A percentile compares a stretch with the other conserved stretches of the same genome.
phyloP scores from a whole-genome alignment of 768 basidiomycete species.

The Phylloporus arenicola region DNA sequence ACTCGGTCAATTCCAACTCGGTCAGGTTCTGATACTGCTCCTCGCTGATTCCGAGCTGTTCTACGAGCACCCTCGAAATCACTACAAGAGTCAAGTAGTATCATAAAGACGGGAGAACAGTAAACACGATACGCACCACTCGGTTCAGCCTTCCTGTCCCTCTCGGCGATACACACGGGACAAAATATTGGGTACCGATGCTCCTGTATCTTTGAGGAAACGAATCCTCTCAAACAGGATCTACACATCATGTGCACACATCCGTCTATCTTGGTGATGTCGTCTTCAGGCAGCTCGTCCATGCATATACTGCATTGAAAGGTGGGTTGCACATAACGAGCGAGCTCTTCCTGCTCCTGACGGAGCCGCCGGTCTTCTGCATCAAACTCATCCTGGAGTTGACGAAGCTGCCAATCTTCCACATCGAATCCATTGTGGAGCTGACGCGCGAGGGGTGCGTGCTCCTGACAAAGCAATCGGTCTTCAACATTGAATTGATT shows the following conservation, averaged over 20 bases:
- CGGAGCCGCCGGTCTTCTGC: conserved; percentile 37
- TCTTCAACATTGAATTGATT: conserved; percentile 36
- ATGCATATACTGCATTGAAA: conserved; percentile 57
- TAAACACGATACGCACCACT: conserved; percentile 19
- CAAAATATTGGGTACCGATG: conserved; percentile 57
- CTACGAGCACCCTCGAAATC: conserved; percentile 37
- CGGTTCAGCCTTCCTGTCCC: neutral
- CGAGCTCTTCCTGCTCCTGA: conserved; percentile 30
- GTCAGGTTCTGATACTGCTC: conserved; percentile 36
- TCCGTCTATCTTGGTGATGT: conserved; percentile 35
- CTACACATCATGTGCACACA: conserved; percentile 55
- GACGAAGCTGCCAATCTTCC: conserved; percentile 35
- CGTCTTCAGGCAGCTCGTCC: conserved; percentile 42
- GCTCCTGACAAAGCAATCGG: conserved; percentile 29
- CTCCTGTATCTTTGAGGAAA: conserved; percentile 44
- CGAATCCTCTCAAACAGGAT: conserved; percentile 42
- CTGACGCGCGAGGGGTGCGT: neutral
- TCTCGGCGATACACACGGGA: conserved; percentile 43
- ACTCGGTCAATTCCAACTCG: conserved; percentile 43
- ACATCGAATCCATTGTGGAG: conserved; percentile 36
- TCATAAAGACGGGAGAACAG: neutral
- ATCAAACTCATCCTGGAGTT: conserved; percentile 37
- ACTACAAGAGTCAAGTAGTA: conserved; percentile 23
- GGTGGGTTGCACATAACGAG: conserved; percentile 22
- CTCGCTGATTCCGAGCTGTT: conserved; percentile 42